Percentiles rank a stretch among this genome's conserved stretches.
phyloP scores from a whole-genome alignment of 148 eudicot genomes.

The Rhododendron williamsianum region DNA sequence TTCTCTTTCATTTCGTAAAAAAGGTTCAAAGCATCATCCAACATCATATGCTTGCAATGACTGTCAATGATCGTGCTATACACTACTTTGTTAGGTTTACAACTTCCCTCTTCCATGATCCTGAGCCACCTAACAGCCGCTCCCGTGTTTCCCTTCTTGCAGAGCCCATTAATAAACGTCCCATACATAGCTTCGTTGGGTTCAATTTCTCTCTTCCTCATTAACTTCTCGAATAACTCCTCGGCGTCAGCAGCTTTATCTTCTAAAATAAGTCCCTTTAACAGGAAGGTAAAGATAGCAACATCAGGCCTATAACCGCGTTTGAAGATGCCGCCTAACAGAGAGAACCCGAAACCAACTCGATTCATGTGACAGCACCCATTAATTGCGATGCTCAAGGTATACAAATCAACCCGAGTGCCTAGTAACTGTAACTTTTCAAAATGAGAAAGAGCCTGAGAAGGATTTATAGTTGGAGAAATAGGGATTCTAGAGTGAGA shows the following conservation, averaged over 20 bases:
- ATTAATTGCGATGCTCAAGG: background rate
- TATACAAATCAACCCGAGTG: background rate
- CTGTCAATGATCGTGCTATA: constrained; percentile 8
- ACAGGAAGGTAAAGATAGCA: background rate
- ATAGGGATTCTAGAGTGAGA: too few relatives aligned
- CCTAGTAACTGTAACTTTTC: background rate
- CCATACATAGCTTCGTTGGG: constrained; percentile 3
- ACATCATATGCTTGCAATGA: background rate
- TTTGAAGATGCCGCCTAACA: background rate
- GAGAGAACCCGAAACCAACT: background rate
- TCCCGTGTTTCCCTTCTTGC: constrained; percentile 7
- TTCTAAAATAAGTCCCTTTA: background rate
- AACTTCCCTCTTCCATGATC: background rate
- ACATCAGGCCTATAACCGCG: background rate
- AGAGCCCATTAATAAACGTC: constrained; percentile 15
- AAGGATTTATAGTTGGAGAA: background rate
- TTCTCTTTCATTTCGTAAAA: constrained; percentile 1
- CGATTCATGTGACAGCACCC: background rate
- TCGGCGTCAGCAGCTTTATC: constrained; percentile 1
- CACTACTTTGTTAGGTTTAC: background rate
- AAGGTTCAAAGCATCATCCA: constrained; percentile 2
- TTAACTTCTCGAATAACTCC: background rate
- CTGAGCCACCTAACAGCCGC: background rate
- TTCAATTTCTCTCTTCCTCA: background rate
- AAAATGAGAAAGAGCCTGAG: background rate